phyloP scores from a whole-genome alignment of 2,329 filamentous ascomycete genomes.

The Fusarium nelsonii region DNA sequence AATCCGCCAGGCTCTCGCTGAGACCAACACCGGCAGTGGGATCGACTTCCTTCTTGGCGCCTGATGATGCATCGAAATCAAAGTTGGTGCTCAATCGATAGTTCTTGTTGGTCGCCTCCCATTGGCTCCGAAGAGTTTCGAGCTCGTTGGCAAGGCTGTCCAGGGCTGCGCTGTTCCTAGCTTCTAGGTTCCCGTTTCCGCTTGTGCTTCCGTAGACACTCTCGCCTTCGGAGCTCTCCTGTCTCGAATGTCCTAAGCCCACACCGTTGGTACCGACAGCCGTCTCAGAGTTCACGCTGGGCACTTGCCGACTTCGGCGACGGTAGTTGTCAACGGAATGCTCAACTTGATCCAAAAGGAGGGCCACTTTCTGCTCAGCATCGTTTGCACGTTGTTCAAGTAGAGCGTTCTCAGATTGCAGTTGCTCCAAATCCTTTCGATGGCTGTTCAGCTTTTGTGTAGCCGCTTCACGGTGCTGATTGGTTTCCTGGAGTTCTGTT shows the following conservation, averaged over 20 bases:
- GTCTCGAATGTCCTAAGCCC: slow-evolving; percentile 59
- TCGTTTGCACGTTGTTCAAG: slow-evolving; percentile 88
- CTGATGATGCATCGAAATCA: slow-evolving; percentile 76
- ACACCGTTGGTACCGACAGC: slow-evolving; percentile 52
- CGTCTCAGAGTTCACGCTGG: slow-evolving; percentile 64
- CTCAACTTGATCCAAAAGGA: slow-evolving; percentile 94
- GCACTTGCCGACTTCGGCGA: slow-evolving; percentile 74
- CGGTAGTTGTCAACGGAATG: slow-evolving; percentile 94
- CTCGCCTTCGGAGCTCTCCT: slow-evolving; percentile 70
- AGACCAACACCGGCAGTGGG: slow-evolving; percentile 60
- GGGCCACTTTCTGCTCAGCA: slow-evolving; percentile 91
- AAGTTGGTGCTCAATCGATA: slow-evolving; percentile 92
- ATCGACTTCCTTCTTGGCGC: slow-evolving; percentile 60
- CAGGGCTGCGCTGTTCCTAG: slow-evolving; percentile 75
- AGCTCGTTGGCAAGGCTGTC: slow-evolving; percentile 94
- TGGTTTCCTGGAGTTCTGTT: slow-evolving; percentile 74
- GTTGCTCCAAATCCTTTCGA: slow-evolving; percentile 79
- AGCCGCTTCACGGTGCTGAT: slow-evolving; percentile 72
- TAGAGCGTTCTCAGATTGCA: slow-evolving; percentile 83
- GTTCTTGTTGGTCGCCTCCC: slow-evolving; percentile 96
- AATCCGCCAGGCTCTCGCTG: slow-evolving; percentile 80
- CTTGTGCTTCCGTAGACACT: slow-evolving; percentile 70
- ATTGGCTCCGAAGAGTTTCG: slow-evolving; percentile 88
- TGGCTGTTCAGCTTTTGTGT: slow-evolving; percentile 69
- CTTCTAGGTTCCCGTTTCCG: slow-evolving; percentile 52